These are phyloP conservation scores for Prosopis cineraria DNA, from an alignment of 306 rosid genomes.

Conservation along the genomic window DNA sequence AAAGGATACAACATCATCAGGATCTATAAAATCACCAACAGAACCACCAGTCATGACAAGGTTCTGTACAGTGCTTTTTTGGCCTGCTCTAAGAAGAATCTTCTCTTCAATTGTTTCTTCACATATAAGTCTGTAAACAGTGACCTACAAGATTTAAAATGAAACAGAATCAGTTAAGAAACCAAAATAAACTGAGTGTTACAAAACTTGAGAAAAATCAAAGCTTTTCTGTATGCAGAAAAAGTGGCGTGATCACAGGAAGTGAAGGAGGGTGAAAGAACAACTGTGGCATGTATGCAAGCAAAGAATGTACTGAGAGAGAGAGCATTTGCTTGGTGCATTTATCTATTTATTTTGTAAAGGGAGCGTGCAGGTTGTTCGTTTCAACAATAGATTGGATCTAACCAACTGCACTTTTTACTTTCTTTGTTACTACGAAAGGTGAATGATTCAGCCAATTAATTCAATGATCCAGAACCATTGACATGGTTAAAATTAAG, in stretches of 20 bases:
- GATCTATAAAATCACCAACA: slow-evolving; percentile 94
- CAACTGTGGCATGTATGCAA: slow-evolving; percentile 13
- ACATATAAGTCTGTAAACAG: slow-evolving; percentile 94
- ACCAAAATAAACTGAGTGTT: neutral
- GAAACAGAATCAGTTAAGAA: slow-evolving; percentile 20
- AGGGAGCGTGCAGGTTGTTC: too few relatives aligned
- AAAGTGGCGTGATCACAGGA: slow-evolving; percentile 24
- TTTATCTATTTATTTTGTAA: too few relatives aligned
- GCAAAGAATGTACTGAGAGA: neutral
- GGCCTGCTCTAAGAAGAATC: slow-evolving; percentile 94
- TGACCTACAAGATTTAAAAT: slow-evolving; percentile 58
- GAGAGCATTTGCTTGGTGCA: neutral
- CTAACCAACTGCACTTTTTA: too few relatives aligned
- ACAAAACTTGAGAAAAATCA: neutral
- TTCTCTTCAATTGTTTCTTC: slow-evolving; percentile 99
- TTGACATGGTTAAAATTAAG: neutral
- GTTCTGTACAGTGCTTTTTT: slow-evolving; percentile 95
- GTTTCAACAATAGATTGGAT: too few relatives aligned
- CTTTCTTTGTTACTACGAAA: neutral
- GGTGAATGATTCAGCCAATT: neutral
- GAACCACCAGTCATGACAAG: slow-evolving; percentile 99
- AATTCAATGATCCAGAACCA: neutral
- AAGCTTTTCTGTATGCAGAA: slow-evolving; percentile 21
- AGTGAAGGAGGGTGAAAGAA: slow-evolving; percentile 6
- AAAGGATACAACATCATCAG: slow-evolving; percentile 93